Conservation (phyloP, 352 stramenopile genomes). For the Pythium aquatile region DNA sequence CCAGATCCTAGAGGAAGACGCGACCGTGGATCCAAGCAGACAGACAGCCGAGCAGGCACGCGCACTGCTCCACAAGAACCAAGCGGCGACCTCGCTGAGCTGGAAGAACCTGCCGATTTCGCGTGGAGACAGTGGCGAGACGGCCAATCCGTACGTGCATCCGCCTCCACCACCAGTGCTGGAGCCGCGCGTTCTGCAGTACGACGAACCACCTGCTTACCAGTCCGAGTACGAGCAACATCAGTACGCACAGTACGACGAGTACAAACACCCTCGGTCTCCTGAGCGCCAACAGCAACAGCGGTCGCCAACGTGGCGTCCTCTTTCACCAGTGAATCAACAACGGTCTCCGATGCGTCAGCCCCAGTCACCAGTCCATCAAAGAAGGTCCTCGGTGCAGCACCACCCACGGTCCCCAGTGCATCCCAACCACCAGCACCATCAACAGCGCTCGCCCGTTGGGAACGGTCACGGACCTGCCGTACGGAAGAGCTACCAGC, state of each 20-base stretch:
- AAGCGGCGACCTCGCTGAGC: slow-evolving; percentile 14
- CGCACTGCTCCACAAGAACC: slow-evolving; percentile 18
- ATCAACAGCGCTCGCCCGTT: background rate
- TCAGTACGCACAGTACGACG: slow-evolving; percentile 5
- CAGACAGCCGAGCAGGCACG: slow-evolving; percentile 25
- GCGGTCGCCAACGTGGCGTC: slow-evolving; percentile 4
- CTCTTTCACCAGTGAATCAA: background rate
- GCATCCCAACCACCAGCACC: background rate
- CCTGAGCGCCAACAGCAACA: slow-evolving; percentile 1
- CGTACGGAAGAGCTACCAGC: background rate
- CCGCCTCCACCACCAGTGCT: slow-evolving; percentile 5
- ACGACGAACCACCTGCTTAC: background rate
- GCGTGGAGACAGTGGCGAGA: slow-evolving; percentile 8
- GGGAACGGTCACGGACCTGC: background rate
- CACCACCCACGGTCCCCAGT: background rate
- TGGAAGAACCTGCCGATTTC: slow-evolving; percentile 7
- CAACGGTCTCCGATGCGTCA: slow-evolving; percentile 6
- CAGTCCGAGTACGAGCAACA: slow-evolving; percentile 1
- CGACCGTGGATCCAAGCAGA: slow-evolving; percentile 14
- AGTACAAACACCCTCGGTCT: background rate
- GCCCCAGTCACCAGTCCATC: background rate
- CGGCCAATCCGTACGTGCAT: slow-evolving; percentile 18
- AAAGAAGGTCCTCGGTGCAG: background rate
- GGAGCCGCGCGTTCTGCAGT: background rate
- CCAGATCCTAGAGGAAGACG: slow-evolving; percentile 27